phyloP scores from a whole-genome alignment of 1,139 yeast species.

The Diutina sp. region DNA sequence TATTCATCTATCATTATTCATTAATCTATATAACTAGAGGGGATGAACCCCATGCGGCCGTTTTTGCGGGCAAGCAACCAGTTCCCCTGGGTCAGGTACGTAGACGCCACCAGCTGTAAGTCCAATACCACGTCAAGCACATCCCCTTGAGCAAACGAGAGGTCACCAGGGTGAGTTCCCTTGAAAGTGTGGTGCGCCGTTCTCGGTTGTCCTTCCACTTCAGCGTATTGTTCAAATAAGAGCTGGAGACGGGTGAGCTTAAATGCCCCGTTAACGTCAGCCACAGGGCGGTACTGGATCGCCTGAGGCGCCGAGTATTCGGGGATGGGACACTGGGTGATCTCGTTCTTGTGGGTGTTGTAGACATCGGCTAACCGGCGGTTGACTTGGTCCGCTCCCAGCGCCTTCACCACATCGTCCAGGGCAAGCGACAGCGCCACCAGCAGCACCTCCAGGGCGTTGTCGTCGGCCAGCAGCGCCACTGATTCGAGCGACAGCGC shows the following conservation, averaged over 20 bases:
- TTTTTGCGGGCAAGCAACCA: constrained; percentile 21
- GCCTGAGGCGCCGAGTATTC: background rate
- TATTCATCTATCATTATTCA: background rate
- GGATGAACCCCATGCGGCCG: constrained; percentile 28
- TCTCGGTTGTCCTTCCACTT: background rate
- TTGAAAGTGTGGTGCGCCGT: constrained; percentile 18
- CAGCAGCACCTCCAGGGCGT: background rate
- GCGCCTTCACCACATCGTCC: constrained; percentile 2
- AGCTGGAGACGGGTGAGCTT: background rate
- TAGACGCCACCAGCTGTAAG: constrained; percentile 15
- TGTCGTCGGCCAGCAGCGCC: background rate
- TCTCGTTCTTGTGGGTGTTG: constrained; percentile 23
- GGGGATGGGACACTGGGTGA: constrained; percentile 16
- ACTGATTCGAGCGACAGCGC: background rate
- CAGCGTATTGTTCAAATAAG: background rate
- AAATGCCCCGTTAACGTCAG: background rate
- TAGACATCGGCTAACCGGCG: constrained; percentile 15
- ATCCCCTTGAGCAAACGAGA: constrained; percentile 25
- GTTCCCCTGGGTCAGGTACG: constrained; percentile 12
- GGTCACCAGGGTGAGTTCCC: constrained; percentile 27
- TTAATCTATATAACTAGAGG: constrained; percentile 12
- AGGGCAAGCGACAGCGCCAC: background rate
- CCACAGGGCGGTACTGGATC: background rate
- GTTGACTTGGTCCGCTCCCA: constrained; percentile 5
- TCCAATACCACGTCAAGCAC: constrained; percentile 20